Conservation (phyloP, 202 grass and related monocot genomes). For the Musa balbisiana region DNA sequence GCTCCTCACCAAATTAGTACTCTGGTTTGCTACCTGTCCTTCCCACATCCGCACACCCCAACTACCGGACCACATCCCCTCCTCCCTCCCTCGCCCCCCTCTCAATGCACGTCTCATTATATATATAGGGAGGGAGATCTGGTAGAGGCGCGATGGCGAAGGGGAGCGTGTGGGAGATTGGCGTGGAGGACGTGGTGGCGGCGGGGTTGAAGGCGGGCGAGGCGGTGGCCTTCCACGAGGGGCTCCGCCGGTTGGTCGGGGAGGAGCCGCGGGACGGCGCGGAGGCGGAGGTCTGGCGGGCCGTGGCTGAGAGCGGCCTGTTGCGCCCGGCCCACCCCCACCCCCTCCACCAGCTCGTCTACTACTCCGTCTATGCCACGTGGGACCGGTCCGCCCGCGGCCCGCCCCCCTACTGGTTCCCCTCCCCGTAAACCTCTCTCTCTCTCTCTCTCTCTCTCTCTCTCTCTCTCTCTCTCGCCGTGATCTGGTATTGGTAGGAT, state of each 20-base stretch:
- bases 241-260: conserved; percentile 33
- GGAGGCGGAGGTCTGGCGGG: conserved; percentile 46
- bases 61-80: neutral
- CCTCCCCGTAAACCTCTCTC: conserved; percentile 40
- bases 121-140: neutral
- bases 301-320: conserved; percentile 28
- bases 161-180: conserved; percentile 61
- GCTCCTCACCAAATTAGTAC: too few relatives aligned
- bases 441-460: neutral
- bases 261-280: neutral
- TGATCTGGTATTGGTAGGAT: neutral
- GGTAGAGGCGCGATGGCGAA: conserved; percentile 19
- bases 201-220: conserved; percentile 33
- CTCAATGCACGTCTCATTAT: neutral
- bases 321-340: conserved; percentile 77
- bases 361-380: conserved; percentile 63
- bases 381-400: conserved; percentile 57
- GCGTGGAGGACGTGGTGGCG: conserved; percentile 35
- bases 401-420: conserved; percentile 85
- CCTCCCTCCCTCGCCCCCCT: too few relatives aligned
- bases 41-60: neutral
- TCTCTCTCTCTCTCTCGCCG: neutral
- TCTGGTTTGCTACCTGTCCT: neutral
- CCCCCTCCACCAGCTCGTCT: conserved; percentile 87
- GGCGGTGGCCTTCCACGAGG: conserved; percentile 33